phyloP scores from a whole-genome alignment of 495 filamentous ascomycete species.

The Rhypophila decipiens region DNA sequence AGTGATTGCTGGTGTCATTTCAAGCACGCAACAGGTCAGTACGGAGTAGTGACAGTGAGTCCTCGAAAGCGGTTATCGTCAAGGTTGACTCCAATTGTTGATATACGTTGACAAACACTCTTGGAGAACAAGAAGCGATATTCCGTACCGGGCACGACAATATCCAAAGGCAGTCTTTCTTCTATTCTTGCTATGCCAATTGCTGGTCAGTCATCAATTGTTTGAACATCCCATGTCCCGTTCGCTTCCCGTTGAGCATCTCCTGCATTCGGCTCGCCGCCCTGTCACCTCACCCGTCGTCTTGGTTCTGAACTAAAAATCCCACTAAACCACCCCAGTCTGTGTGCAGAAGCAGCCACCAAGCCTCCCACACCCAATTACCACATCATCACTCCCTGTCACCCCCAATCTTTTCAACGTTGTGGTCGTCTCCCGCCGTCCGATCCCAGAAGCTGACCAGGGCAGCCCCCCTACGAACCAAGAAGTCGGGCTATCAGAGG shows the following conservation, averaged over 20 bases:
- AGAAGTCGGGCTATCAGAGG: constrained; percentile 14
- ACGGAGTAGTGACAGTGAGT: too few relatives aligned
- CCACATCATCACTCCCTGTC: constrained; percentile 19
- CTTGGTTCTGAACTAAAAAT: constrained; percentile 24
- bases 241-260: not conserved
- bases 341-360: constrained; percentile 23
- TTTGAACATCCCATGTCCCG: not conserved
- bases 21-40: too few relatives aligned
- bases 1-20: too few relatives aligned
- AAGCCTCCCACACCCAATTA: constrained; percentile 18
- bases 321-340: constrained; percentile 21
- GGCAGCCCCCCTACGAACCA: constrained; percentile 17
- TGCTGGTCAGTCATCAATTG: not conserved
- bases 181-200: too few relatives aligned
- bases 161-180: too few relatives aligned
- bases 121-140: too few relatives aligned
- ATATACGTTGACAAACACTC: too few relatives aligned
- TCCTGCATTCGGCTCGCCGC: constrained; percentile 15
- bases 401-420: constrained; percentile 20
- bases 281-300: constrained; percentile 22
- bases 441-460: constrained; percentile 22
- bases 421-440: constrained; percentile 21
- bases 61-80: too few relatives aligned
- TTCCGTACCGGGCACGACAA: too few relatives aligned
- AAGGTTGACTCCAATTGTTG: too few relatives aligned